Evolutionary conservation across 169 alveolate species (phyloP).

Genomic region (Miamiensis avidus): DNA sequence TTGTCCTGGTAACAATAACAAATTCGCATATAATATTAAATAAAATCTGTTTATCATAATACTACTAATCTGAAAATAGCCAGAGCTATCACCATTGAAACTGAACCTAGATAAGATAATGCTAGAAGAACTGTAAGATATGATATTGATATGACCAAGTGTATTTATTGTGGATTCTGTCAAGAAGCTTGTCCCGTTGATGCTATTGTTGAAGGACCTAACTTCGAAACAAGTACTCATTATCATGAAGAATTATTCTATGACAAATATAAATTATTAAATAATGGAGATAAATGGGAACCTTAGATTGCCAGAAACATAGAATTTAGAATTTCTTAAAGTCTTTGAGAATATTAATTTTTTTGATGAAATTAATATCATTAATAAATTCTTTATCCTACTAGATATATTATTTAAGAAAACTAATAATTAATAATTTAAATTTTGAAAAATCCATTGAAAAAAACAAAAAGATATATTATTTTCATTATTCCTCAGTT

Average conservation of each 20-base stretch:
- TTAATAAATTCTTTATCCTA: no score
- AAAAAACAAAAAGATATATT: no score
- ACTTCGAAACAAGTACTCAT: conserved; percentile 63
- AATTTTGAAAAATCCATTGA: neutral
- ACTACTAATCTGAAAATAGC: no score
- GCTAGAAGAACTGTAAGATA: conserved; percentile 79
- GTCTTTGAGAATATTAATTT: neutral
- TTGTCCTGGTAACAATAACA: conserved; percentile 75
- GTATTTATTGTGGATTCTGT: conserved; percentile 83
- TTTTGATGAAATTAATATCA: neutral
- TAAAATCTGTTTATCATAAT: neutral
- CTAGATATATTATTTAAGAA: no score
- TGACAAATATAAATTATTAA: conserved; percentile 69
- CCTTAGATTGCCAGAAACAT: conserved; percentile 82
- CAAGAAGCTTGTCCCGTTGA: conserved; percentile 86
- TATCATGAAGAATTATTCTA: conserved; percentile 67
- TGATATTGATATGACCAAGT: conserved; percentile 82
- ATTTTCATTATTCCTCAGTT: no score
- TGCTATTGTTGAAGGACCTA: conserved; percentile 81
- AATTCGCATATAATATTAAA: no score
- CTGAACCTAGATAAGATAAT: conserved; percentile 83
- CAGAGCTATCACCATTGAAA: conserved; percentile 74
- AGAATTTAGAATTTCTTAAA: conserved; percentile 52
- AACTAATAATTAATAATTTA: no score
- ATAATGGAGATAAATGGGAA: conserved; percentile 83